phyloP scores from a whole-genome alignment of 257 asterid genomes.

The Solanum lignicaule region DNA sequence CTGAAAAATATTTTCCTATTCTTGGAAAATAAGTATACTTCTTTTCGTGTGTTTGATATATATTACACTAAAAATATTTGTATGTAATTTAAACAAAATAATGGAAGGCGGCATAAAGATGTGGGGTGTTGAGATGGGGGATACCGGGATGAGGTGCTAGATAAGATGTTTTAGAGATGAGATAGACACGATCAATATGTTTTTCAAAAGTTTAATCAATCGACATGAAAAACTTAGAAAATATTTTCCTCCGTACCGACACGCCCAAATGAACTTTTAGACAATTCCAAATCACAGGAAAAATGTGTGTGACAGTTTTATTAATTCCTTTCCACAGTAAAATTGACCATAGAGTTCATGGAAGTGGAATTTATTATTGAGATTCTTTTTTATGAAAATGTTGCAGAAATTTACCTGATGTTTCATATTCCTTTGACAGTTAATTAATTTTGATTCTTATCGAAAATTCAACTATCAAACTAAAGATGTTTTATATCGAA shows the following conservation, averaged over 20 bases:
- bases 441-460: not conserved
- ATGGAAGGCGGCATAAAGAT: not conserved
- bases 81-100: not conserved
- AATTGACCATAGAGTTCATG: not conserved
- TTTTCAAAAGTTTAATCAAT: not conserved
- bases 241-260: not conserved
- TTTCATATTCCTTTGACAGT: not conserved
- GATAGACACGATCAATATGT: not conserved
- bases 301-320: not conserved
- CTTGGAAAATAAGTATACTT: not conserved
- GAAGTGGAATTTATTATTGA: not conserved
- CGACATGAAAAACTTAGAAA: not conserved
- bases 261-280: not conserved
- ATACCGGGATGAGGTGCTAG: not conserved
- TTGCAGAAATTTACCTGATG: not conserved
- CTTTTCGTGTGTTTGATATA: not conserved
- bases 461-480: not conserved
- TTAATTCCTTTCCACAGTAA: not conserved
- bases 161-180: no score
- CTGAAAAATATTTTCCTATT: not conserved
- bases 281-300: not conserved
- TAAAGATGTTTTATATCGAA: not conserved
- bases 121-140: not conserved
- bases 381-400: not conserved
- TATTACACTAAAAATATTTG: not conserved